Evolutionary conservation across 257 asterid species (phyloP).

Genomic region (Solanum virginianum): DNA sequence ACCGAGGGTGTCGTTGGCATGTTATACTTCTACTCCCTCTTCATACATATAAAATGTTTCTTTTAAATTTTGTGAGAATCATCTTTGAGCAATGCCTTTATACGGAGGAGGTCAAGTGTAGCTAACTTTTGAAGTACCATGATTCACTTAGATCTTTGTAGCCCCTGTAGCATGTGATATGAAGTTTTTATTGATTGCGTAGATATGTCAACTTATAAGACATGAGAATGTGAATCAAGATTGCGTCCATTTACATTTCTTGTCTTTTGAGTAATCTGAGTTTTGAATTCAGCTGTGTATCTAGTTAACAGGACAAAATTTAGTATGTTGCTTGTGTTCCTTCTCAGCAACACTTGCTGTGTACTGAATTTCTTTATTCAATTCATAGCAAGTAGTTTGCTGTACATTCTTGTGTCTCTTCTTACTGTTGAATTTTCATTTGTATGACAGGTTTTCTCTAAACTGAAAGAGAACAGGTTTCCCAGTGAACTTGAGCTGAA

Average conservation of each 20-base stretch:
- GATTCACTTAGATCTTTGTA: neutral
- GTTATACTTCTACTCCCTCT: neutral
- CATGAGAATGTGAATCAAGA: neutral
- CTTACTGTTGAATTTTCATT: neutral
- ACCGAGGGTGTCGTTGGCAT: neutral
- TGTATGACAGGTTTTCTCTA: constrained; percentile 60
- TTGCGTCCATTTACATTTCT: neutral
- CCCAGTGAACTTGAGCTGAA: constrained; percentile 94
- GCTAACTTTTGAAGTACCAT: neutral
- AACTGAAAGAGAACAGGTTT: constrained; percentile 63
- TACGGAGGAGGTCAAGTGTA: neutral
- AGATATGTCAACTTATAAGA: neutral
- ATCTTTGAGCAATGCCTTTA: neutral
- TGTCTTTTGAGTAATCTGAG: neutral
- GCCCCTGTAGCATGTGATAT: neutral
- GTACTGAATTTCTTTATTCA: neutral
- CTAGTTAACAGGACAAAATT: neutral
- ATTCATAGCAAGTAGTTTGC: neutral
- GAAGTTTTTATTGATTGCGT: neutral
- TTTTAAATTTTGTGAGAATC: neutral
- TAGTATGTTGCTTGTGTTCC: neutral
- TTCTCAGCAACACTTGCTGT: neutral
- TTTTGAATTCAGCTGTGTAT: neutral
- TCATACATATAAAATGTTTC: neutral
- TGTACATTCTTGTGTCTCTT: neutral